A percentile compares a stretch with the other conserved stretches of the same genome.
These are phyloP conservation scores for Cicer cuneatum DNA, from an alignment of 306 rosid species.

Conservation along the genomic window DNA sequence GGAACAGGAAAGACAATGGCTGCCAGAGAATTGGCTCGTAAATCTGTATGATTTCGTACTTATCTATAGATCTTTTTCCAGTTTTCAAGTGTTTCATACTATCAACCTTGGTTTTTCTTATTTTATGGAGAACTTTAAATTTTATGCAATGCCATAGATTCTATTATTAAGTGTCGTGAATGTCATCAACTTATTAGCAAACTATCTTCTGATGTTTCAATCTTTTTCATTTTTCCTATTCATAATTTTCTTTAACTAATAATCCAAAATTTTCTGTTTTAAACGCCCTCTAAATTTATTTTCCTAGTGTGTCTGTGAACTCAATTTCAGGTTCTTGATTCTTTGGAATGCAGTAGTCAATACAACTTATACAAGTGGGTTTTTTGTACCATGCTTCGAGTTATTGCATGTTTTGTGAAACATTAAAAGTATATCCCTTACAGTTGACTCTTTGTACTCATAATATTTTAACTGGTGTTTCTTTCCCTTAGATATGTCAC, in stretches of 20 bases:
- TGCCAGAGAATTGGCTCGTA: slow-evolving; percentile 92
- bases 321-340: slow-evolving; percentile 14
- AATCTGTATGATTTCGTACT: slow-evolving; percentile 71
- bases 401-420: slow-evolving; percentile 37
- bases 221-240: slow-evolving; percentile 1
- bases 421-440: neutral
- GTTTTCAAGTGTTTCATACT: slow-evolving; percentile 13
- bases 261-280: slow-evolving; percentile 14
- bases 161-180: neutral
- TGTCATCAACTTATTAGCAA: slow-evolving; percentile 7
- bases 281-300: neutral
- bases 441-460: neutral
- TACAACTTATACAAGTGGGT: slow-evolving; percentile 9
- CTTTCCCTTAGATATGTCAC: neutral
- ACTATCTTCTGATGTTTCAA: slow-evolving; percentile 1
- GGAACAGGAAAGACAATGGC: slow-evolving; percentile 99
- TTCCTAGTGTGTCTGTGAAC: neutral
- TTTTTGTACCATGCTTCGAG: slow-evolving; percentile 9
- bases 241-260: slow-evolving; percentile 1
- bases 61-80: slow-evolving; percentile 21
- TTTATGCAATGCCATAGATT: slow-evolving; percentile 5
- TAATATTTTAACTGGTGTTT: neutral
- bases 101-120: slow-evolving; percentile 4
- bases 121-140: neutral
- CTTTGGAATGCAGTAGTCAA: neutral